Evolutionary conservation across 2,329 filamentous ascomycete species (phyloP), one percentile per base, ranked within the genome.

Genomic region (Pyrenophora tritici-repentis): DNA sequence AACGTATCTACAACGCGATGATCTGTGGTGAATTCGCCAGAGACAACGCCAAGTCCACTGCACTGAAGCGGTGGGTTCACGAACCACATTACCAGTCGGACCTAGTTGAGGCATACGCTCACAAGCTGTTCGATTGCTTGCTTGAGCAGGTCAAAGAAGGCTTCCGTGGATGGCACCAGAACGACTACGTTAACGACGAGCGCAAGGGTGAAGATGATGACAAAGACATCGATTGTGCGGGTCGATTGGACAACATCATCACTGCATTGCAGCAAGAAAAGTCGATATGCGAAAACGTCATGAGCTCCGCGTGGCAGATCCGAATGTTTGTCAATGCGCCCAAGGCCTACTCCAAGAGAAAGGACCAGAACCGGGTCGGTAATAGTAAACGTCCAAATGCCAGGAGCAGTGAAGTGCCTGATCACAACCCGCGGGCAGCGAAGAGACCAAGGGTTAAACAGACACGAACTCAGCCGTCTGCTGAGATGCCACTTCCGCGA

Each of bases 251-350:
- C 4, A 71, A 68, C 24, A 61, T 73, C 42, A 60, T 73, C 14
- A 45, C 51, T 12, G 68, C 63, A 1, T 60, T 73, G 1, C 62
- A 67, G 54, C 62, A 67, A 26, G 70, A 73, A 43, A 73, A 72
- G 56, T 71, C 69, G 0, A 70, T 73, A 13, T 72, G 70, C 46
- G 70, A 73, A 35, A 70, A 73, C 42, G 67, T 73, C 13, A 70
- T 73, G 61, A 65, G 59, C 48, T 72, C 68, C 1, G 67, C 67
- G 2, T 66, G 66, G 35, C 68, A 72, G 47, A 70, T 72, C 36
- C 60, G 70, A 6, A 73, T 73, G 69, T 73, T 73, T 29, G 68
- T 73, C 13, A 73, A 73, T 31, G 70, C 70, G 6, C 70, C 70
- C 0, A 64, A 62, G 17, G 70, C 69, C 0, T 73, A 72, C 31